Base-by-base conservation (phyloP, 805 yeast species). In the Pachysolen tannophilus region DNA sequence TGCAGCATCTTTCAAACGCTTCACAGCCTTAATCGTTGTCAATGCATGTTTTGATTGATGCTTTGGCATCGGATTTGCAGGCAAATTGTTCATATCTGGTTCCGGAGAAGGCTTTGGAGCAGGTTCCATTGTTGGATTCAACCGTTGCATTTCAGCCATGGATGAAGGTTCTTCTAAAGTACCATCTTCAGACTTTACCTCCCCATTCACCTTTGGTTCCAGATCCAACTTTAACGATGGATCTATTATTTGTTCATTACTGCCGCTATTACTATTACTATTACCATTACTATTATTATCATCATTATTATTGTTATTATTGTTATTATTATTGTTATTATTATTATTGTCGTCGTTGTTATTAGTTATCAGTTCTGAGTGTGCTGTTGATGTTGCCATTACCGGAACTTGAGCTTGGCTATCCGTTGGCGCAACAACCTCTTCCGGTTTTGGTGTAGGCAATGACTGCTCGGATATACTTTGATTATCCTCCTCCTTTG, bases 1-100 rank as follows among this genome's bases (percentile, higher is more conserved):
- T 11, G 68, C 75, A 1, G 97, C 94, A 60, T 92, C 98, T 57
- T 87, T 85, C 50, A 90, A 69, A 42, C 97, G 67, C 56, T 83
- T 86, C 42, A 92, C 80, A 9, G 94, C 88, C 49, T 88, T 84
- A 33, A 92, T 68, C 2, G 88, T 74, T 43, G 84, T 82, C 14
- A 74, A 46, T 1, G 90, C 85, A 51, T 80, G 88, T 50, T 81
- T 82, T 47, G 73, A 70, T 59, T 92, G 97, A 58, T 92, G 97
- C 34, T 70, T 66, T 18, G 92, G 90, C 46, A 83, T 61, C 13
- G 94, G 90, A 43, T 65, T 51, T 9, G 47, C 63, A 2, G 90
- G 84, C 17, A 82, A 62, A 44, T 78, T 77, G 48, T 72, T 50
- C 78, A 78, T 71, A 48, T 80, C 87, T 0, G 88, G 86, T 51